A percentile compares a stretch with the other conserved stretches of the same genome.
phyloP scores from a whole-genome alignment of 1,284 basidiomycete genomes.

The Mycena citricolor region DNA sequence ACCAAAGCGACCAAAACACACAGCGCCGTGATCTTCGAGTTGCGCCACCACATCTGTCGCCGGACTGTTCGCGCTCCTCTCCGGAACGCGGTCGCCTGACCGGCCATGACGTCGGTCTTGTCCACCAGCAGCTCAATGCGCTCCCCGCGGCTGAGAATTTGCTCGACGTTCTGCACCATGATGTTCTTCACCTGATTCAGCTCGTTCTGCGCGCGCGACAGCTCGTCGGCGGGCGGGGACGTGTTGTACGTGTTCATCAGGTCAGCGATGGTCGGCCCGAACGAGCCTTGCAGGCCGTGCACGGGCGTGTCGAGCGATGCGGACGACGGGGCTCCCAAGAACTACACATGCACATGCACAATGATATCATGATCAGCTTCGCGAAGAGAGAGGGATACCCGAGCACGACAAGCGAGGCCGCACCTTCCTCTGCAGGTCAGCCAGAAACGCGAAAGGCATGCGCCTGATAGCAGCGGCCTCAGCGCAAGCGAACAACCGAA shows the following conservation, averaged over 20 bases:
- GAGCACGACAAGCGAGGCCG: slow-evolving; percentile 19
- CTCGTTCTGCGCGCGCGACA: slow-evolving; percentile 87
- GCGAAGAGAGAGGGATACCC: too few relatives aligned
- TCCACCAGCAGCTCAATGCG: slow-evolving; percentile 95
- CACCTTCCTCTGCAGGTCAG: slow-evolving; percentile 80
- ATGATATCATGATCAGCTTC: too few relatives aligned
- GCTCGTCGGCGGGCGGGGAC: slow-evolving; percentile 87
- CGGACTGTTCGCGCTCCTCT: slow-evolving; percentile 85
- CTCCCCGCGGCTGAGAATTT: slow-evolving; percentile 92
- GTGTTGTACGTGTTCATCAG: slow-evolving; percentile 89
- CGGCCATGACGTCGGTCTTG: slow-evolving; percentile 95
- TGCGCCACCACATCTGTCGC: slow-evolving; percentile 97
- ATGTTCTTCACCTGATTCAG: slow-evolving; percentile 94
- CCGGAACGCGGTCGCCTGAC: slow-evolving; percentile 90
- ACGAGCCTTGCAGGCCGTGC: slow-evolving; percentile 69
- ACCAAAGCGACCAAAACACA: slow-evolving; percentile 75
- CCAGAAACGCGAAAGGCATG: slow-evolving; percentile 93
- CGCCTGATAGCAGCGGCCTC: slow-evolving; percentile 46
- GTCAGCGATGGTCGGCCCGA: slow-evolving; percentile 62
- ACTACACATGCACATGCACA: slow-evolving; percentile 47
- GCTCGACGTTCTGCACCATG: slow-evolving; percentile 96
- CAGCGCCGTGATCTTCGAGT: slow-evolving; percentile 74
- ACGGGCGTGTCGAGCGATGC: slow-evolving; percentile 54
- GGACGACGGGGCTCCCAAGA: slow-evolving; percentile 59
- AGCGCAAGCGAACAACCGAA: too few relatives aligned